Base-by-base conservation (phyloP, 179 eudicot genomes). In the Drosera spatulata region DNA sequence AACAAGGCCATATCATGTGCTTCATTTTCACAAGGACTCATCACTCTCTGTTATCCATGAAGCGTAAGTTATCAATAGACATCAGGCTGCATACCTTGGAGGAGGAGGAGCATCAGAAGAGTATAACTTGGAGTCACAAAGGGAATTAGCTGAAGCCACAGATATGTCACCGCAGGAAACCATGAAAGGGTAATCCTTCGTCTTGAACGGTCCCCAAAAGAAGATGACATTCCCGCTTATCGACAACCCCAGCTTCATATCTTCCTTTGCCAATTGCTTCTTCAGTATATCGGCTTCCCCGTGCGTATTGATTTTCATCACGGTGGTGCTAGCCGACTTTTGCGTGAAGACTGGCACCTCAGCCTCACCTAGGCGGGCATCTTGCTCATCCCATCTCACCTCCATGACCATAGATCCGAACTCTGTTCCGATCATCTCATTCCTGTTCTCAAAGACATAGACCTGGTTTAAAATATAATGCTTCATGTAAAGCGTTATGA, bases 121-220 rank as follows among this genome's bases (percentile, higher is more conserved):
- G 15, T 64, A 64, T 12, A 64, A 11, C 55, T 64, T 64, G 14
- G 68, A 41, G 12, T 22, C 40, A 41, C 68, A 64, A 14, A 48
- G 40, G 40, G 10, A 10, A 5, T 64, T 39, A 41, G 45, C 44
- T 15, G 68, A 56, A 10, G 46, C 4, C 14, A 54, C 39, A 3
- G 68, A 38, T 3, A 64, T 42, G 39, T 9, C 48, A 33, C 5
- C 5, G 48, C 68, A 64, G n/a, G 61, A 42, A 5, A 64, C 33
- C 11, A 40, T 64, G 56, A 64, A 64, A 9, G 68, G 47, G 40
- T 56, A 48, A 6, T 9, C 55, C 22, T 48, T 56, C 6, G 68
- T 56, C 48, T 50, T 38, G 4, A 56, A 64, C 0, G 55, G 61
- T 4, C 68, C 68, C 5, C 41, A 40, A 3, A 49, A 55, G 68